Evolutionary conservation across 2,329 filamentous ascomycete species (phyloP), one percentile per base, ranked within the genome.

Genomic region (Sporothrix humicola): DNA sequence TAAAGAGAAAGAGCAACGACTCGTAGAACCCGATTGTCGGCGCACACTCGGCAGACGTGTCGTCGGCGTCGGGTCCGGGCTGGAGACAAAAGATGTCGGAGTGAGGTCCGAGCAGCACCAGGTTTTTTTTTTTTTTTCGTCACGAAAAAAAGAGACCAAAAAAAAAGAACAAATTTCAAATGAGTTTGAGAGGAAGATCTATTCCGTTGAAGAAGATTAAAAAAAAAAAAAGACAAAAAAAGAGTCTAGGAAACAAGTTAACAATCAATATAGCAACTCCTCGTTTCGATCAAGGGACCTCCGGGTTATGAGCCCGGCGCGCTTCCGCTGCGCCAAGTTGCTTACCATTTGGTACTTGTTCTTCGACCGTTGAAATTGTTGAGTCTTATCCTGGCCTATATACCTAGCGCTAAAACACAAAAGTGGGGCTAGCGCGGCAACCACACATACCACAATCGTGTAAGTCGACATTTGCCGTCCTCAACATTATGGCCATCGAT

Each of bases 251-350:
- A 31, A n/a, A 44, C 23, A 20, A 31, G 15, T 44, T 54, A n/a
- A n/a, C 4, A 7, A 23, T 4, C 4, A 7, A 23, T 4, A 5
- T 73, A 73, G 72, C 72, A 73, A 73, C 72, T 73, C 72, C 72
- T 73, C 65, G 72, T 73, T 73, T 73, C 72, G 72, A 73, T 73
- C 72, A 69, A 73, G 72, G 73, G 73, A 74, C 73, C 73, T 74
- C 73, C 73, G 73, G 73, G 73, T 74, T 74, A 74, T 74, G 73
- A 74, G 73, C 73, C 73, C 73, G 73, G 73, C 73, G 73, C 73
- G 73, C 73, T 74, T 74, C 73, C 73, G 61, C 73, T 74, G 73
- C 73, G 73, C 73, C 73, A 74, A 74, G 71, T 73, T 71, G 73
- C 73, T 74, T 61, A 26, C 23, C 23, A 26, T 26, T 26, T 26